Percentiles rank a stretch among this genome's conserved stretches.
These are phyloP conservation scores for Typha latifolia DNA, from an alignment of 176 grass and related monocot genomes.

Conservation along the genomic window DNA sequence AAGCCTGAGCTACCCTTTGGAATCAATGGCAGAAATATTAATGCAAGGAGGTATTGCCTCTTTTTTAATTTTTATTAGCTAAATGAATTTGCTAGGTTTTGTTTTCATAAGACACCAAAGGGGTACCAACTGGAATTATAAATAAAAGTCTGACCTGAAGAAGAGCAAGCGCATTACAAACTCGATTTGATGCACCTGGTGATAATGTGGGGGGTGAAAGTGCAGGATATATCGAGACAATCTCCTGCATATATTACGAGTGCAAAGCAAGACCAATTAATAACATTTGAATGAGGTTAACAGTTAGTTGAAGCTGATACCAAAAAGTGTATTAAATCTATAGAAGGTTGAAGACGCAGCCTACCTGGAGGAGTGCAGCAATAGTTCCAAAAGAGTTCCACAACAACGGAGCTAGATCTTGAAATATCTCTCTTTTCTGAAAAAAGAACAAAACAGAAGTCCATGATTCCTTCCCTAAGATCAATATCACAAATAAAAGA, in stretches of 20 bases:
- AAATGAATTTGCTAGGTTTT: not conserved
- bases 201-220: slow-evolving; percentile 57
- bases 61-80: too few species aligned
- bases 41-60: not conserved
- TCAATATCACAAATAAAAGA: not conserved
- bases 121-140: slow-evolving; percentile 6
- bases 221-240: slow-evolving; percentile 57
- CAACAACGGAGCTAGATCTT: slow-evolving; percentile 52
- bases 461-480: not conserved
- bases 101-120: slow-evolving; percentile 2
- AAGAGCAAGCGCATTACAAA: slow-evolving; percentile 77
- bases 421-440: slow-evolving; percentile 59
- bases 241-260: slow-evolving; percentile 44
- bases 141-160: slow-evolving; percentile 52
- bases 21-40: not conserved
- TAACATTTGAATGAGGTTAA: not conserved
- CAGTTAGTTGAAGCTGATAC: too few species aligned
- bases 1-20: too few species aligned
- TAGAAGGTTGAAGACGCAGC: not conserved
- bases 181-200: slow-evolving; percentile 45
- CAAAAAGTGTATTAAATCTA: not conserved
- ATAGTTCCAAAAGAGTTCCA: slow-evolving; percentile 80
- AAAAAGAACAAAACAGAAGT: not conserved
- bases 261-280: not conserved
- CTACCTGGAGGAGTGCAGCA: slow-evolving; percentile 45